These are phyloP conservation scores for Rosa chinensis DNA, from an alignment of 306 rosid genomes.

Conservation along the genomic window DNA sequence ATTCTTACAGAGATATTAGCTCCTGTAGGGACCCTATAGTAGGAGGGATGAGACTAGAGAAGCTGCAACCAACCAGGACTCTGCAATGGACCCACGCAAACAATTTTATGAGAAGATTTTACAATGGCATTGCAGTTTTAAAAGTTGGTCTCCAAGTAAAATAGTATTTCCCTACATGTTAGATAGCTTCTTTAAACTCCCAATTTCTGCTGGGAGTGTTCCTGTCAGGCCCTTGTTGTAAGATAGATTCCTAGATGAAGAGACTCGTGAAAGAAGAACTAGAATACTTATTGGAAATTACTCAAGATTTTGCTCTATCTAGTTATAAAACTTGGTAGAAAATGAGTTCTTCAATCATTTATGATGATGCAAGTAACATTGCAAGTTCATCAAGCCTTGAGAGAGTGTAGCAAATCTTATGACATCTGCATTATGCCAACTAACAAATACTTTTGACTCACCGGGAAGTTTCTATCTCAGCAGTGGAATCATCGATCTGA, in stretches of 20 bases:
- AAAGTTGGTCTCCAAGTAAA: neutral
- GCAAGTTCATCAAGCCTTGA: neutral
- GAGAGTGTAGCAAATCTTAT: neutral
- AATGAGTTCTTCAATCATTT: neutral
- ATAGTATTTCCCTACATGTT: slow-evolving; percentile 41
- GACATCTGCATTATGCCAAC: neutral
- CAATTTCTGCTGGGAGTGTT: slow-evolving; percentile 48
- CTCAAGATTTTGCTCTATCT: neutral
- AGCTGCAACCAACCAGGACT: slow-evolving; percentile 57
- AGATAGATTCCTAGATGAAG: slow-evolving; percentile 58
- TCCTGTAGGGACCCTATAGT: slow-evolving; percentile 52
- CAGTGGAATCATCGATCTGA: no score
- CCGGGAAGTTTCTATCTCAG: no score
- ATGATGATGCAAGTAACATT: neutral
- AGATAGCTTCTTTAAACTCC: slow-evolving; percentile 48
- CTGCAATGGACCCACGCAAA: slow-evolving; percentile 35
- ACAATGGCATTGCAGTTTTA: neutral
- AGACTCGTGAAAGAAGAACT: slow-evolving; percentile 24
- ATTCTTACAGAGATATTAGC: slow-evolving; percentile 20
- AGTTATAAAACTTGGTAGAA: neutral
- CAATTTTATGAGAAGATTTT: neutral
- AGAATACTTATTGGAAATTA: neutral
- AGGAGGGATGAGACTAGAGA: slow-evolving; percentile 40
- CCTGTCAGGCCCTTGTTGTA: slow-evolving; percentile 49
- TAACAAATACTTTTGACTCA: neutral